Base-by-base conservation (phyloP, 1,139 yeast genomes). In the Yamadazyma pseudoaaseri region DNA sequence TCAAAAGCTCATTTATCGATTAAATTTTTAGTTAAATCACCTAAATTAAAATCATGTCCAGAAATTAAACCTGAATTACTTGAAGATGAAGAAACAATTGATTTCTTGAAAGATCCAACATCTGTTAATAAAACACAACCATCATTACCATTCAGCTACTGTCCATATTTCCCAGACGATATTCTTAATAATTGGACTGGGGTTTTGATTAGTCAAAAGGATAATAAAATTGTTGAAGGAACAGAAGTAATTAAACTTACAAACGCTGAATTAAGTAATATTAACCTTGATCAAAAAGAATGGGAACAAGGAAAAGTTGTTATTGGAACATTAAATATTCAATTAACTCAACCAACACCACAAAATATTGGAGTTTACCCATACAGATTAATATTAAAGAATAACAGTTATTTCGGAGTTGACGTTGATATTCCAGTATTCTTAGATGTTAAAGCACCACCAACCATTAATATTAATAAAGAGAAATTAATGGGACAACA, bases 1-100 rank as follows among this genome's bases (percentile, higher is more conserved):
- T 77, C 97, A 2, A 76, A 74, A 39, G 79, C 87, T 8, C 90
- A 86, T 55, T 65, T 94, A 42, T 79, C 80, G 18, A 48, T 94
- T 26, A 87, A 87, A 56, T 83, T 86, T 42, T 62, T 86, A 30
- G 79, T 86, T 26, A 80, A 82, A 49, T 85, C 95, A 2, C 79
- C 89, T 12, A 63, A 60, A 35, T 82, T 79, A 35, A 81, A 81
- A 53, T 76, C 81, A 13, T 61, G 70, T 45, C 79, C 82, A 2
- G 76, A 75, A 9, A 57, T 69, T 30, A 53, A 62, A 6, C 69
- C 65, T 22, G 56, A 58, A 31, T 59, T 60, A 38, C 52, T 66
- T 32, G 42, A 49, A 41, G 70, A 63, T 29, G 68, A 67, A 14
- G 81, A 80, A 42, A 72, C 80, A 15, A 64, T 83, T 52, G 90